Percentiles rank a stretch among this genome's conserved stretches.
Evolutionary conservation across 139 green algal species (phyloP).

Genomic region (Chlamydomonas sp.): DNA sequence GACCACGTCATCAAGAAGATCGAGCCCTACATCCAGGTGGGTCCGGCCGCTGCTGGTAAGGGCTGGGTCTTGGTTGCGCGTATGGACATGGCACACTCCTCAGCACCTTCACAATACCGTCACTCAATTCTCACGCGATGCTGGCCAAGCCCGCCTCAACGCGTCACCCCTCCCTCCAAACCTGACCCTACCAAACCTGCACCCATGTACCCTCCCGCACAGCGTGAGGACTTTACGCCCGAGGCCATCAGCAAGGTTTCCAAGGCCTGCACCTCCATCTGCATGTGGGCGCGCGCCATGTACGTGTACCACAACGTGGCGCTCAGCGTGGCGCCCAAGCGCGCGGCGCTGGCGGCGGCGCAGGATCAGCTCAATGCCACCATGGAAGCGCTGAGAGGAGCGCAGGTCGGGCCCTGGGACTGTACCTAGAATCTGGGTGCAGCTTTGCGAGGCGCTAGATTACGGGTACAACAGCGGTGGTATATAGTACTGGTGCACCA

Average conservation of each 20-base stretch:
- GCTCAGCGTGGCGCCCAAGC: constrained; percentile 81
- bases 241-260: constrained; percentile 80
- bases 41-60: background rate
- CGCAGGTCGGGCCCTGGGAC: constrained; percentile 14
- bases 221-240: constrained; percentile 79
- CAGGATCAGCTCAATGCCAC: constrained; percentile 65
- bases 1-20: constrained; percentile 71
- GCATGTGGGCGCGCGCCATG: constrained; percentile 88
- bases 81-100: background rate
- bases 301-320: constrained; percentile 86
- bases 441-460: background rate
- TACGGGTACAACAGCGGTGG: background rate
- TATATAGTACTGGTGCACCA: background rate
- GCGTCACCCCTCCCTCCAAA: background rate
- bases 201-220: background rate
- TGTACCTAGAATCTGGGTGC: background rate
- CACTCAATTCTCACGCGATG: background rate
- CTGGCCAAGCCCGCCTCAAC: background rate
- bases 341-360: constrained; percentile 62
- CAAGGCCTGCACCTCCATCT: constrained; percentile 91
- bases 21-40: constrained; percentile 54
- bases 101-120: background rate
- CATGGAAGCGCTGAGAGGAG: constrained; percentile 63
- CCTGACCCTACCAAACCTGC: constrained; percentile 67
- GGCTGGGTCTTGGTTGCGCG: background rate